Conservation (phyloP, 345 rosid genomes). For the Erodium maritimum region DNA sequence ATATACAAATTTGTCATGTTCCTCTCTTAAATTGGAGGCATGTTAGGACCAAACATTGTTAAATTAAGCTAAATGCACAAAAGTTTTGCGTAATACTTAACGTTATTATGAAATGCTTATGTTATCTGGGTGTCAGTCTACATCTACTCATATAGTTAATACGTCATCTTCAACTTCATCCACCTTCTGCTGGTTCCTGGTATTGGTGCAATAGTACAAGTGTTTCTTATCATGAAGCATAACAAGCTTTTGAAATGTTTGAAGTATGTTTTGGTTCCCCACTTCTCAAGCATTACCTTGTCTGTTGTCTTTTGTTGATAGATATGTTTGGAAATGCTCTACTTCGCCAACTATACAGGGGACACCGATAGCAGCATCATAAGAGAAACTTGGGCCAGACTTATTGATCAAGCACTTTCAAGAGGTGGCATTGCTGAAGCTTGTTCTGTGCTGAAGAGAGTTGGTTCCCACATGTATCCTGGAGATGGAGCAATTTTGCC, state of each 20-base stretch:
- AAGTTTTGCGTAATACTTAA: too few species aligned
- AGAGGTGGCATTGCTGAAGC: constrained; percentile 92
- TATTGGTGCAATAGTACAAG: too few species aligned
- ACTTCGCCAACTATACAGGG: constrained; percentile 87
- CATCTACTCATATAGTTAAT: too few species aligned
- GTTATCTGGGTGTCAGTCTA: too few species aligned
- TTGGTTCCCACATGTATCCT: constrained; percentile 74
- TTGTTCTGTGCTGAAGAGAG: constrained; percentile 82
- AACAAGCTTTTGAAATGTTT: background rate
- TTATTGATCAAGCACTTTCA: constrained; percentile 82
- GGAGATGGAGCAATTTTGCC: constrained; percentile 93
- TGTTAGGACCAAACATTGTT: background rate
- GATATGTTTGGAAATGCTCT: constrained; percentile 88
- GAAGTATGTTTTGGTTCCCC: background rate
- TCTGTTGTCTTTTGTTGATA: constrained; percentile 26
- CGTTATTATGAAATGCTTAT: too few species aligned
- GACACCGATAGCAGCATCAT: constrained; percentile 86
- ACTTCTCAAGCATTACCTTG: constrained; percentile 1
- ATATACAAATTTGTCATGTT: background rate
- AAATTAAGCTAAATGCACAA: too few species aligned
- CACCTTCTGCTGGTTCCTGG: too few species aligned
- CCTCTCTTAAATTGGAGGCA: background rate
- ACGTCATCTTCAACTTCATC: too few species aligned
- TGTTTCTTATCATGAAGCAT: background rate
- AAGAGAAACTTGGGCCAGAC: constrained; percentile 92